Percentiles rank a stretch among this genome's conserved stretches.
Evolutionary conservation across 108 stramenopile species (phyloP).

Genomic region (Phaeodactylum tricornutum): DNA sequence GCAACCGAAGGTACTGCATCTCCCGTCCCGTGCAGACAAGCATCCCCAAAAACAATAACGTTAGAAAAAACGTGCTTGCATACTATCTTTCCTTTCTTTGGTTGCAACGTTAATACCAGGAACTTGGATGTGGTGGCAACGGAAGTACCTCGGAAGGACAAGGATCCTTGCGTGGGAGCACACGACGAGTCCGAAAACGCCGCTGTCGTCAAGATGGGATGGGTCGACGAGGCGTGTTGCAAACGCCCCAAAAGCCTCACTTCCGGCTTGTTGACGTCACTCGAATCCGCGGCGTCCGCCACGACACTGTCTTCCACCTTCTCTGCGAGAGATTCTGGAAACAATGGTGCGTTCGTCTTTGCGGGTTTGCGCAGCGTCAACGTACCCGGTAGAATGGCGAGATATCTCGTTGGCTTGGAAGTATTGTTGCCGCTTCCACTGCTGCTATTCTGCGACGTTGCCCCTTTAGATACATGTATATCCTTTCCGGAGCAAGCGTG

Average conservation of each 20-base stretch:
- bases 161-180: too few relatives aligned
- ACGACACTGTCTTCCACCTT: not conserved
- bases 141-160: too few relatives aligned
- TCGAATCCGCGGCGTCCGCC: not conserved
- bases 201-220: too few relatives aligned
- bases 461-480: conserved; percentile 4
- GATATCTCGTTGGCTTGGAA: not conserved
- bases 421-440: conserved; percentile 1
- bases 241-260: too few relatives aligned
- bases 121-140: conserved; percentile 5
- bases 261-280: too few relatives aligned
- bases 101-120: conserved; percentile 5
- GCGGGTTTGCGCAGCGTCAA: too few relatives aligned
- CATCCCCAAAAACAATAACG: conserved; percentile 8
- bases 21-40: not conserved
- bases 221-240: too few relatives aligned
- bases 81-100: conserved; percentile 3
- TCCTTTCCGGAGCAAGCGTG: conserved; percentile 6
- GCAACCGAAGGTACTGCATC: not conserved
- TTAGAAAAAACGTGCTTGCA: conserved; percentile 8
- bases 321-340: not conserved
- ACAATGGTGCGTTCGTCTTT: too few relatives aligned
- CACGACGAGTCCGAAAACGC: too few relatives aligned
- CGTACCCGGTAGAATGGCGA: conserved; percentile 7
- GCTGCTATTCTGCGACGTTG: not conserved